Evolutionary conservation across 768 basidiomycete genomes (phyloP), one percentile per base, ranked within the genome.

Genomic region (Phlebiopsis flavidoalba): DNA sequence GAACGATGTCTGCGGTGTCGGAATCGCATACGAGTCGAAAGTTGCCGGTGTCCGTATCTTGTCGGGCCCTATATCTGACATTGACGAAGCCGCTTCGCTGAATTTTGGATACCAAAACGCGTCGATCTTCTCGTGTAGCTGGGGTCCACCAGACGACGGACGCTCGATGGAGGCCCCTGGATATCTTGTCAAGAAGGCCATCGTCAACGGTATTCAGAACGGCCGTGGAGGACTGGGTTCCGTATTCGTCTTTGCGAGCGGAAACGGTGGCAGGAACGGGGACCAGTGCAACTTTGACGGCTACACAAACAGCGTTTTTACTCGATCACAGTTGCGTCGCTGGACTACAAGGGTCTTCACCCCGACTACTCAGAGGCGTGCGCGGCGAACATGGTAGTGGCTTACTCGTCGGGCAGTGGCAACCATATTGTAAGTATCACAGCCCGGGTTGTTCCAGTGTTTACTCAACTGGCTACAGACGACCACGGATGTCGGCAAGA

Each of bases 281-380:
- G 97, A 99, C 70, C 96, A 98, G 72, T 99, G 97, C 79, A 99
- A 99, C 72, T 98, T 99, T 69, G 96, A 98, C 66, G 97, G 97
- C 7, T 99, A 99, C 72, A 99, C 97, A 12, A 99, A 99, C 71
- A 93, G 90, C 68, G 95, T 98, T 60, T 98, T 60, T 98, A 93
- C 74, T 93, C 91, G 7, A 86, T 99, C 47, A 99, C 97, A 0
- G 93, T 99, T 31, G 88, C 94, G n/a, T 93, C 97, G 0, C 80
- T 98, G 61, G 97, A 98, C 68, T 85, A 88, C 72, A 91, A 92
- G 70, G 96, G 95, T 15, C 74, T 95, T 35, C 97, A 97, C 69
- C 97, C 97, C 14, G 93, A 91, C 70, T 98, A 99, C 67, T 98
- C 96, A 4, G 97, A 99, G 73, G 77, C 93, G n/a, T 99, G 97